Conservation (phyloP, 192 early-diverging fungal species). For the Backusella luteola region DNA sequence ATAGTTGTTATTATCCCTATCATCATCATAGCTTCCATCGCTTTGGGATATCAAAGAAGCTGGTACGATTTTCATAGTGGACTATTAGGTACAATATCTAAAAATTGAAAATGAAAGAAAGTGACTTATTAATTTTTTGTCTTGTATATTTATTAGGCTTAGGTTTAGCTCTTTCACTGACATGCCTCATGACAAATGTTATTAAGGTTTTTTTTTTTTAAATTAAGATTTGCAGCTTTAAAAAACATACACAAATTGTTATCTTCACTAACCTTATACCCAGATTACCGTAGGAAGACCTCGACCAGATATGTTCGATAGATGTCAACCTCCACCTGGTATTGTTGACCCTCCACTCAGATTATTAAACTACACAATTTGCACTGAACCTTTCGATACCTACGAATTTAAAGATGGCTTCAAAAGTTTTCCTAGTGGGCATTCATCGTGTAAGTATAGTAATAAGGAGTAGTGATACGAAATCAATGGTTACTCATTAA, state of each 20-base stretch:
- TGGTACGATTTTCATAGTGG: conserved; percentile 46
- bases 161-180: conserved; percentile 41
- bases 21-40: conserved; percentile 26
- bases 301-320: conserved; percentile 53
- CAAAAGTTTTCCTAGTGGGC: conserved; percentile 87
- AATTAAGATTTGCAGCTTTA: background rate
- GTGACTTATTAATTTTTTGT: background rate
- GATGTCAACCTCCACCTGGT: conserved; percentile 41
- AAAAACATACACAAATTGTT: background rate
- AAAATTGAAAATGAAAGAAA: background rate
- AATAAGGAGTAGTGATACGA: background rate
- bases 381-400: conserved; percentile 46
- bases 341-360: conserved; percentile 53
- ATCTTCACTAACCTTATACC: no score
- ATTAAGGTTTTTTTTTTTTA: conserved; percentile 45
- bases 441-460: conserved; percentile 62
- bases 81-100: conserved; percentile 27
- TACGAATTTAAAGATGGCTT: conserved; percentile 70
- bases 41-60: conserved; percentile 30
- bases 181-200: conserved; percentile 46
- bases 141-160: conserved; percentile 27
- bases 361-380: conserved; percentile 59
- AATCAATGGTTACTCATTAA: background rate
- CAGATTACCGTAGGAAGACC: conserved; percentile 52
- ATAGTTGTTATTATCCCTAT: conserved; percentile 37